These are phyloP conservation scores for Crithidia brevicula DNA, from an alignment of 208 protist genomes.

Conservation along the genomic window DNA sequence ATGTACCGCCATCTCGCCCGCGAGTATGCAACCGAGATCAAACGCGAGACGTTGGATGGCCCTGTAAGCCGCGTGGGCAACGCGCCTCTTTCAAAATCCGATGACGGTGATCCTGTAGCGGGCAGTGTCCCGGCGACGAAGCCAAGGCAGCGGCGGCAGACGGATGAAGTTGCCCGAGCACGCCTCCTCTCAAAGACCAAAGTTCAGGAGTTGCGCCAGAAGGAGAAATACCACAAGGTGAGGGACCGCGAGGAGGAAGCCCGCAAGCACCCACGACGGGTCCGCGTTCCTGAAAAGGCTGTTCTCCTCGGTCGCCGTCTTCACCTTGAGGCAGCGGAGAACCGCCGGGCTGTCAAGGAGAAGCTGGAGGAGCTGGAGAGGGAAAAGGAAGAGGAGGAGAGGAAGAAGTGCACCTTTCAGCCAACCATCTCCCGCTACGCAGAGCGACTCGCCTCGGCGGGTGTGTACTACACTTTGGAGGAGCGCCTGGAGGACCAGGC, in stretches of 20 bases:
- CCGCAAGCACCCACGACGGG: conserved; percentile 14
- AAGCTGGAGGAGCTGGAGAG: conserved; percentile 30
- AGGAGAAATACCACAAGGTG: conserved; percentile 58
- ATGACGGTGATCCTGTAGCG: background rate
- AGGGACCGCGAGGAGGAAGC: conserved; percentile 38
- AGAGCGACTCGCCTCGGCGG: conserved; percentile 20
- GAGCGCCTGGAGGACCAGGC: conserved; percentile 37
- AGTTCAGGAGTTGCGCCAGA: conserved; percentile 39
- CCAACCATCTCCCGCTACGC: conserved; percentile 66
- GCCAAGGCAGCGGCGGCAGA: conserved; percentile 24
- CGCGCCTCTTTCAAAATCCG: too few relatives aligned
- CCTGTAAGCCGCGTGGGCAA: too few relatives aligned
- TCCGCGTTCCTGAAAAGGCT: conserved; percentile 40
- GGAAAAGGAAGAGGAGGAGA: conserved; percentile 26
- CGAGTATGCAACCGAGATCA: conserved; percentile 13
- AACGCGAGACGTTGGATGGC: background rate
- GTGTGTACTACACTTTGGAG: conserved; percentile 37
- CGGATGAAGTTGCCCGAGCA: conserved; percentile 31
- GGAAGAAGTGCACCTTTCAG: conserved; percentile 59
- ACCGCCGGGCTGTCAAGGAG: conserved; percentile 19
- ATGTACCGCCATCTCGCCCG: conserved; percentile 34
- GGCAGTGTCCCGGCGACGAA: background rate
- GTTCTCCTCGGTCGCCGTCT: conserved; percentile 60
- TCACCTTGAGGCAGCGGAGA: conserved; percentile 39
- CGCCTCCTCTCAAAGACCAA: conserved; percentile 43